Evolutionary conservation across 352 stramenopile genomes (phyloP).

Genomic region (Blastocystis sp.): DNA sequence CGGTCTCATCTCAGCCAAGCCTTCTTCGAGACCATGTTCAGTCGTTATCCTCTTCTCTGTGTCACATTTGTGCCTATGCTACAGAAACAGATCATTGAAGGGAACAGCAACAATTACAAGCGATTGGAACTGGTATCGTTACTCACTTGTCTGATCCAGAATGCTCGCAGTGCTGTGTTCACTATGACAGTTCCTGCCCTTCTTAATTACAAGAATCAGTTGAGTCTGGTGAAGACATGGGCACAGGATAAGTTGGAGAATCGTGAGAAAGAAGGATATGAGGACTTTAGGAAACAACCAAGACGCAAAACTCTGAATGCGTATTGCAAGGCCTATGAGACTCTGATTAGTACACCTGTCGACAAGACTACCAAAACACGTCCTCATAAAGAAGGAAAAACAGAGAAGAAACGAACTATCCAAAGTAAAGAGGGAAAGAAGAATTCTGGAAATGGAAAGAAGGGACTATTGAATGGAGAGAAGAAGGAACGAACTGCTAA

Average conservation of each 20-base stretch:
- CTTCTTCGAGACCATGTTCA: constrained; percentile 15
- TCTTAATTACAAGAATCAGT: background rate
- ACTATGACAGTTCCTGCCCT: background rate
- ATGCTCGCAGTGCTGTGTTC: background rate
- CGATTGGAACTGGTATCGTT: constrained; percentile 2
- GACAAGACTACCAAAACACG: background rate
- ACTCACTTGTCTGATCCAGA: background rate
- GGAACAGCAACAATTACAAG: background rate
- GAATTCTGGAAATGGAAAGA: no score
- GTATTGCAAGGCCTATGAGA: background rate
- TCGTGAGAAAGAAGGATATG: constrained; percentile 31
- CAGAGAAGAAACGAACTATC: no score
- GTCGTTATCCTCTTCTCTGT: constrained; percentile 7
- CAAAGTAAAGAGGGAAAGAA: no score
- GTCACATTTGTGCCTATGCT: background rate
- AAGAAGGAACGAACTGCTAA: background rate
- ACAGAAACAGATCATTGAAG: background rate
- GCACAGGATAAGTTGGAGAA: constrained; percentile 26
- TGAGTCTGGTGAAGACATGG: background rate
- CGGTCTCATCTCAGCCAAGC: background rate
- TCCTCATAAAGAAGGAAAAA: no score
- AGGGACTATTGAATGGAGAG: background rate
- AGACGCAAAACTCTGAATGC: background rate
- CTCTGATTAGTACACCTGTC: background rate
- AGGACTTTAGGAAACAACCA: background rate